Conservation (phyloP, 108 stramenopile species). For the Cyclotella atomus region DNA sequence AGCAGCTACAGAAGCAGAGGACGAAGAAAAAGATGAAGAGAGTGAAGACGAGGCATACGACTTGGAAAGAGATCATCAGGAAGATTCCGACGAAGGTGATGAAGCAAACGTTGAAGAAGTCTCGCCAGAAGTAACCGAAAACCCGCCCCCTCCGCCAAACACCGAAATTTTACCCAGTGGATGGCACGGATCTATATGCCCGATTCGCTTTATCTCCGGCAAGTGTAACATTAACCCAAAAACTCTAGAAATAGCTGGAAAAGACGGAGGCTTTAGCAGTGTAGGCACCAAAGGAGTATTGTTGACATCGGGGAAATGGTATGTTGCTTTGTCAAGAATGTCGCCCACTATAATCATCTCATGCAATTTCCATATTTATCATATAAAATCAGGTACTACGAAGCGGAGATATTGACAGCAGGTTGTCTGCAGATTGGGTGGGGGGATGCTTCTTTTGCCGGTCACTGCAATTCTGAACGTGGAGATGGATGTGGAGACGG, state of each 20-base stretch:
- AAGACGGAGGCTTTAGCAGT: constrained; percentile 84
- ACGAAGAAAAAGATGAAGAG: constrained; percentile 72
- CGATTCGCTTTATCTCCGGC: constrained; percentile 77
- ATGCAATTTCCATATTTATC: neutral
- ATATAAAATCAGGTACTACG: constrained; percentile 72
- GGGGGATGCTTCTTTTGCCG: constrained; percentile 88
- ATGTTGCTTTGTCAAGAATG: neutral
- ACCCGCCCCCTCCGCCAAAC: neutral
- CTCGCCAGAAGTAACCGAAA: neutral
- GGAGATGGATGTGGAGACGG: constrained; percentile 96
- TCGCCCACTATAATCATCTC: no score
- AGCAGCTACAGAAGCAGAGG: constrained; percentile 72
- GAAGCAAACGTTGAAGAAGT: constrained; percentile 22
- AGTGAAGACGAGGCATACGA: constrained; percentile 53
- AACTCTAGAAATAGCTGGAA: constrained; percentile 77
- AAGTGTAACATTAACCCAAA: constrained; percentile 66
- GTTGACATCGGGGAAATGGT: constrained; percentile 85
- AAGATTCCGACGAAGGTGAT: constrained; percentile 56
- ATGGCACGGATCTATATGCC: constrained; percentile 72
- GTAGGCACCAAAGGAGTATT: constrained; percentile 88
- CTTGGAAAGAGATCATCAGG: constrained; percentile 55
- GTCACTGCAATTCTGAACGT: constrained; percentile 84
- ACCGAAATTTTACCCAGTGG: constrained; percentile 14
- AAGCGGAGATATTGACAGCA: constrained; percentile 85
- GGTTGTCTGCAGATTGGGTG: constrained; percentile 96